A percentile compares a stretch with the other conserved stretches of the same genome.
Conservation (phyloP, 148 eudicot genomes). For the Spergularia marina region DNA sequence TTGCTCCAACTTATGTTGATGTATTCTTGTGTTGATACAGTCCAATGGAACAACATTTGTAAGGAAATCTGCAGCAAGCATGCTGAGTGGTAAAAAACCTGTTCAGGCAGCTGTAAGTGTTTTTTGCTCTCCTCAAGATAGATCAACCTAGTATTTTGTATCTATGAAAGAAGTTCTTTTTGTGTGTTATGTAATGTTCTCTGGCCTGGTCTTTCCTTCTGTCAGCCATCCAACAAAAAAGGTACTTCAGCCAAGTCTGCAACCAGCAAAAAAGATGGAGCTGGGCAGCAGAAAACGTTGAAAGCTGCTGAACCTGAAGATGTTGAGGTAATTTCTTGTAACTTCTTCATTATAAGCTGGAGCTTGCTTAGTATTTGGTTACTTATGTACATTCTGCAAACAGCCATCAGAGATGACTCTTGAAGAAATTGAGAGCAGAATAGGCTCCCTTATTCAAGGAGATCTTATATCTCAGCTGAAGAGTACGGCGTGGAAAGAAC, state of each 20-base stretch:
- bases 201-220: constrained; percentile 10
- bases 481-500: constrained; percentile 96
- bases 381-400: constrained; percentile 17
- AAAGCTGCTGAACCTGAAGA: constrained; percentile 79
- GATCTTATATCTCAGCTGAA: constrained; percentile 80
- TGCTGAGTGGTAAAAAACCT: constrained; percentile 94
- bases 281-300: constrained; percentile 48
- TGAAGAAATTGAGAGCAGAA: constrained; percentile 88
- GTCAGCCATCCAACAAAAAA: constrained; percentile 73
- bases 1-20: neutral
- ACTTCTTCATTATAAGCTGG: neutral
- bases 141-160: neutral
- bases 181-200: neutral
- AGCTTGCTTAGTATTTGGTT: neutral
- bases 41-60: constrained; percentile 57
- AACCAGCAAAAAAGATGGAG: constrained; percentile 68
- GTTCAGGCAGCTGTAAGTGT: constrained; percentile 64
- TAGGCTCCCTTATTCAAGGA: constrained; percentile 71
- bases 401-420: constrained; percentile 98
- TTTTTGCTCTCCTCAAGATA: constrained; percentile 6
- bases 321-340: constrained; percentile 59
- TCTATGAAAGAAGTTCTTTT: neutral
- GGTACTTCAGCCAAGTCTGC: constrained; percentile 59
- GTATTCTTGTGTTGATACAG: constrained; percentile 31
- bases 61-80: constrained; percentile 86